phyloP scores from a whole-genome alignment of 2,329 filamentous ascomycete species.

The Dothiorella sarmentorum region DNA sequence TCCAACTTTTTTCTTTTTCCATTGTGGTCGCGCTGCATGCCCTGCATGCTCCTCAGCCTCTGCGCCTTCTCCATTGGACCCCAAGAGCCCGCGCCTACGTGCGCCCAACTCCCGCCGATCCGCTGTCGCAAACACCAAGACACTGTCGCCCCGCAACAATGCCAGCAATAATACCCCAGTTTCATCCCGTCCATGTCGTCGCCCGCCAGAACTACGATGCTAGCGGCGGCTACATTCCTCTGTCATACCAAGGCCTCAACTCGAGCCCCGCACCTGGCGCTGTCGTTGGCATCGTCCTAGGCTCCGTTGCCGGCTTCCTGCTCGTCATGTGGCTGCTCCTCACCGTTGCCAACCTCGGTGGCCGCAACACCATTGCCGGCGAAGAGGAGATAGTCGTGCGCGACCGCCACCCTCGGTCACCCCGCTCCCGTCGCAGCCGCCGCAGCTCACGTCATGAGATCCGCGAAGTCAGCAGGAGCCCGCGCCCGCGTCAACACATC shows the following conservation, averaged over 20 bases:
- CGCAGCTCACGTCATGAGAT: conserved; percentile 32
- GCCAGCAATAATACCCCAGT: background rate
- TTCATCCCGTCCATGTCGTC: too few relatives aligned
- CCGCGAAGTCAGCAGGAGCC: conserved; percentile 38
- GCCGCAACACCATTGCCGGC: conserved; percentile 42
- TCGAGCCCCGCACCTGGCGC: conserved; percentile 53
- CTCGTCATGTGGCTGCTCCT: conserved; percentile 52
- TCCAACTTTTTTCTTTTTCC: background rate
- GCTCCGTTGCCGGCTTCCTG: conserved; percentile 52
- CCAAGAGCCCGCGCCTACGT: background rate
- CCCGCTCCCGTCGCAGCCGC: conserved; percentile 31
- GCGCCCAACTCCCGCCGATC: background rate
- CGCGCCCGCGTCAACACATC: conserved; percentile 34
- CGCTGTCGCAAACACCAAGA: background rate
- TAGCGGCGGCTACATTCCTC: conserved; percentile 53
- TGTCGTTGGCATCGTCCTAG: conserved; percentile 59
- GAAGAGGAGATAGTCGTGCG: conserved; percentile 58
- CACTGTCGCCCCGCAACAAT: background rate
- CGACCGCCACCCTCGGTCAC: conserved; percentile 26
- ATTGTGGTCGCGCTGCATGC: background rate
- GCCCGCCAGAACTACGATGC: conserved; percentile 22
- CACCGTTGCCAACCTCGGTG: conserved; percentile 35
- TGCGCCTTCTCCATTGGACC: background rate
- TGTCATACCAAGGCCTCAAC: conserved; percentile 56
- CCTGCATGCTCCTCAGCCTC: too few relatives aligned